A percentile compares a stretch with the other conserved stretches of the same genome.
Evolutionary conservation across 495 filamentous ascomycete species (phyloP).

Genomic region (Chaetomidium leptoderma): DNA sequence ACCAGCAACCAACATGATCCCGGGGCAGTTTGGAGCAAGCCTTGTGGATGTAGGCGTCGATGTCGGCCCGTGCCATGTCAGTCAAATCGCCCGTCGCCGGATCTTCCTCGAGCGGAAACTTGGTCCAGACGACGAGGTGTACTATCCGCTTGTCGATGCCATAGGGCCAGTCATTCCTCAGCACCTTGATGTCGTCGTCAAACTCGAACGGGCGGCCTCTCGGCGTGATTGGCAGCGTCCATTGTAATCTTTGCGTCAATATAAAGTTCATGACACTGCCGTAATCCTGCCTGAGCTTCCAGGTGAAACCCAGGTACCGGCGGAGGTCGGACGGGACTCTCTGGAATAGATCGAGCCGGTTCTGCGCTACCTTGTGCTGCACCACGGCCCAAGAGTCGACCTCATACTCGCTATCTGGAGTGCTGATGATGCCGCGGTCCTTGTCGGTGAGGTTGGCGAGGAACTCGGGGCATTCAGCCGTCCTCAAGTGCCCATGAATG

Average conservation of each 20-base stretch:
- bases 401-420: constrained; percentile 57
- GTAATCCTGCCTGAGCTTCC: constrained; percentile 57
- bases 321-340: constrained; percentile 69
- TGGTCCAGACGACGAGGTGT: constrained; percentile 88
- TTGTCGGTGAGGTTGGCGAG: constrained; percentile 53
- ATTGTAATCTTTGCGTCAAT: constrained; percentile 58
- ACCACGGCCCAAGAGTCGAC: constrained; percentile 61
- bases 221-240: constrained; percentile 45
- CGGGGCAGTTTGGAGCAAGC: constrained; percentile 51
- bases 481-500: constrained; percentile 57
- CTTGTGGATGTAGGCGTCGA: constrained; percentile 62
- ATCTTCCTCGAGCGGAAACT: constrained; percentile 63
- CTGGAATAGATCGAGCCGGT: constrained; percentile 69
- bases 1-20: constrained; percentile 39
- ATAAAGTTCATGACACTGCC: constrained; percentile 74
- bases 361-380: constrained; percentile 54
- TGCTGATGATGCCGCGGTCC: constrained; percentile 59
- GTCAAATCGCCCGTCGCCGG: constrained; percentile 65
- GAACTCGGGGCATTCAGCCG: constrained; percentile 63
- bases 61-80: constrained; percentile 53
- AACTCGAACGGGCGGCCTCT: constrained; percentile 41
- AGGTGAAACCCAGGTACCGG: constrained; percentile 63
- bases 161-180: constrained; percentile 91
- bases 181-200: constrained; percentile 61
- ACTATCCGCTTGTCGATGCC: constrained; percentile 70